These are phyloP conservation scores for Tricholoma sp. DNA, from an alignment of 768 basidiomycete genomes.

Conservation along the genomic window DNA sequence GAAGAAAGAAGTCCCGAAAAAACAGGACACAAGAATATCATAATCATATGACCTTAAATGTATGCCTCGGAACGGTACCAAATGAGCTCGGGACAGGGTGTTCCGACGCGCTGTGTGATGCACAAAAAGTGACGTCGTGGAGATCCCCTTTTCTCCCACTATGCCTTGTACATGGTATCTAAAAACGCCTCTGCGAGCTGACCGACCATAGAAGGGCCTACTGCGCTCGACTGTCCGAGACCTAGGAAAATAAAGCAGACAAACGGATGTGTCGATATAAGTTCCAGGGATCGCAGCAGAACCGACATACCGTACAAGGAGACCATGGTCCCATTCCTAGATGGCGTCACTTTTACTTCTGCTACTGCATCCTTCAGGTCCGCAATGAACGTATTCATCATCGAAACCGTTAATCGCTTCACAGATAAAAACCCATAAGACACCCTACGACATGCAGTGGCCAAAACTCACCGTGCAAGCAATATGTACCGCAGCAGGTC, in stretches of 20 bases:
- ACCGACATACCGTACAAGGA: slow-evolving; percentile 69
- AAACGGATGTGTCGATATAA: background rate
- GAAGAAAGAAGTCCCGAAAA: too few relatives aligned
- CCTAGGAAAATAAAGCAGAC: slow-evolving; percentile 45
- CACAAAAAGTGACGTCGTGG: background rate
- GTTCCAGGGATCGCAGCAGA: background rate
- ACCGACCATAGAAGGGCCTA: slow-evolving; percentile 77
- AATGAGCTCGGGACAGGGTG: too few relatives aligned
- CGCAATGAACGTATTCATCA: slow-evolving; percentile 72
- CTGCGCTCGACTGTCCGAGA: slow-evolving; percentile 74
- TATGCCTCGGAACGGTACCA: too few relatives aligned
- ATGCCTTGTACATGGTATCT: slow-evolving; percentile 80
- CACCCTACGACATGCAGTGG: background rate
- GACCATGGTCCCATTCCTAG: slow-evolving; percentile 85
- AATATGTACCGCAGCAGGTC: slow-evolving; percentile 85
- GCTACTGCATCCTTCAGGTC: slow-evolving; percentile 78
- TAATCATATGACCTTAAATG: too few relatives aligned
- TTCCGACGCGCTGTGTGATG: background rate
- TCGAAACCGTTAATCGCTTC: slow-evolving; percentile 74
- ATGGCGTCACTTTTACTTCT: slow-evolving; percentile 61
- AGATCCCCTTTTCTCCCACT: slow-evolving; percentile 6
- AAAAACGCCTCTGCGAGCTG: slow-evolving; percentile 76
- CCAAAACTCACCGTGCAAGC: slow-evolving; percentile 75
- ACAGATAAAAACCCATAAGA: background rate
- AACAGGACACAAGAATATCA: too few relatives aligned